Conservation (phyloP, 2,329 filamentous ascomycete genomes). For the Talaromyces sp. region DNA sequence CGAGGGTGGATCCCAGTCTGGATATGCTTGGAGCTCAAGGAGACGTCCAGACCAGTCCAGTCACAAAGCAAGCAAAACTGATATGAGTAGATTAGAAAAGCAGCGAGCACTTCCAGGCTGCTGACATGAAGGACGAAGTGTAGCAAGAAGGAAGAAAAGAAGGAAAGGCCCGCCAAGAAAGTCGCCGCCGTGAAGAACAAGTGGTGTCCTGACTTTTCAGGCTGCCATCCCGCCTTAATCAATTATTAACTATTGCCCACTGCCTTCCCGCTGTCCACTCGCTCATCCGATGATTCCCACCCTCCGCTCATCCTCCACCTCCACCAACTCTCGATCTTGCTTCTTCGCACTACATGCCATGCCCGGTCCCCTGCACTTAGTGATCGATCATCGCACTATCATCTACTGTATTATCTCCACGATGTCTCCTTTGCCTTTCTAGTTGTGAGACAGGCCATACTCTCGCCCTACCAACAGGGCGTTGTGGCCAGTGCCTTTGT, state of each 20-base stretch:
- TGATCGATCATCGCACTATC: not conserved
- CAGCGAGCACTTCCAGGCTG: too few relatives aligned
- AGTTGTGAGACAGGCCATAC: slow-evolving; percentile 12
- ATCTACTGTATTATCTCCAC: not conserved
- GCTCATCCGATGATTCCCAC: slow-evolving; percentile 6
- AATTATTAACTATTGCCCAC: not conserved
- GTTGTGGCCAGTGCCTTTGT: slow-evolving; percentile 14
- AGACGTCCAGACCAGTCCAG: not conserved
- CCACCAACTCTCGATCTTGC: not conserved
- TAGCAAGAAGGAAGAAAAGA: not conserved
- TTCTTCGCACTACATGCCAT: not conserved
- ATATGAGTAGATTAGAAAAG: too few relatives aligned
- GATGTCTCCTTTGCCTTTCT: slow-evolving; percentile 7
- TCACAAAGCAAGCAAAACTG: not conserved
- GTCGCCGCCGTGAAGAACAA: not conserved
- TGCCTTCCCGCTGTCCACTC: not conserved
- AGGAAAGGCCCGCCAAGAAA: not conserved
- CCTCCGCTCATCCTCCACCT: not conserved
- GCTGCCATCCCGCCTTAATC: slow-evolving; percentile 4
- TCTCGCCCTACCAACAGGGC: slow-evolving; percentile 13
- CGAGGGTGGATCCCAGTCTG: not conserved
- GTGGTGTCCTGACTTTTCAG: not conserved
- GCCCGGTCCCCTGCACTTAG: not conserved
- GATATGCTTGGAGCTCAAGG: not conserved
- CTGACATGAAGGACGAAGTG: too few relatives aligned